Evolutionary conservation across 139 green algal genomes (phyloP).

Genomic region (Haematococcus lacustris): DNA sequence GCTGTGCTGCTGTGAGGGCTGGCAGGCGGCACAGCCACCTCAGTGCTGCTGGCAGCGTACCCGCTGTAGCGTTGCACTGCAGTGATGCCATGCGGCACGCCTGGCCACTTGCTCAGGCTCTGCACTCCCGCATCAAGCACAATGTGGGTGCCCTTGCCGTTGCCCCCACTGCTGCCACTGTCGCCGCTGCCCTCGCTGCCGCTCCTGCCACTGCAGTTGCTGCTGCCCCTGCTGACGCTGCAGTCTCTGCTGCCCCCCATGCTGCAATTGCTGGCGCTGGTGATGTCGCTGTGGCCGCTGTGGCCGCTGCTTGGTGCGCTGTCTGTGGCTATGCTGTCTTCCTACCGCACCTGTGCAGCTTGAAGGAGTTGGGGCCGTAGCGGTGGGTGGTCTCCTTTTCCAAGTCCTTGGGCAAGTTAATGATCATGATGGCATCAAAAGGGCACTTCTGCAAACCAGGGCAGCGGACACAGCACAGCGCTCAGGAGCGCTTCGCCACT

Average conservation of each 20-base stretch:
- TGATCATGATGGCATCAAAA: constrained; percentile 99
- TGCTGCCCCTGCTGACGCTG: neutral
- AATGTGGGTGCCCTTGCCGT: too few relatives aligned
- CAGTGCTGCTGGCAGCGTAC: too few relatives aligned
- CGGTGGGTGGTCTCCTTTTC: constrained; percentile 94
- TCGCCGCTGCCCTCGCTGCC: too few relatives aligned
- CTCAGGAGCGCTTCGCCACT: too few relatives aligned
- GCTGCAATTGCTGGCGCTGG: constrained; percentile 1
- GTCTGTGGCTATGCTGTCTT: neutral
- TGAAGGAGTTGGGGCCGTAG: constrained; percentile 99
- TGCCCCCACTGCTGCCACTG: too few relatives aligned
- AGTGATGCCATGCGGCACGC: too few relatives aligned
- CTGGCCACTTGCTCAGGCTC: too few relatives aligned
- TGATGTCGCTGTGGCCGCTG: constrained; percentile 1
- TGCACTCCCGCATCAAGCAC: too few relatives aligned
- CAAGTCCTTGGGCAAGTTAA: constrained; percentile 98
- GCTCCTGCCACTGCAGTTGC: too few relatives aligned
- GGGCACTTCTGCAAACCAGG: constrained; percentile 86
- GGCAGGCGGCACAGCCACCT: too few relatives aligned
- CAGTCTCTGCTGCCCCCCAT: neutral
- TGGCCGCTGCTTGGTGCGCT: neutral
- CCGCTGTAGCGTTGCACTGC: too few relatives aligned
- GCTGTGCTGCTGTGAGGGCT: too few relatives aligned
- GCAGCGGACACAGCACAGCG: neutral
- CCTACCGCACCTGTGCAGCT: constrained; percentile 83